These are phyloP conservation scores for Begonia loranthoides DNA, from an alignment of 306 rosid species.

Conservation along the genomic window DNA sequence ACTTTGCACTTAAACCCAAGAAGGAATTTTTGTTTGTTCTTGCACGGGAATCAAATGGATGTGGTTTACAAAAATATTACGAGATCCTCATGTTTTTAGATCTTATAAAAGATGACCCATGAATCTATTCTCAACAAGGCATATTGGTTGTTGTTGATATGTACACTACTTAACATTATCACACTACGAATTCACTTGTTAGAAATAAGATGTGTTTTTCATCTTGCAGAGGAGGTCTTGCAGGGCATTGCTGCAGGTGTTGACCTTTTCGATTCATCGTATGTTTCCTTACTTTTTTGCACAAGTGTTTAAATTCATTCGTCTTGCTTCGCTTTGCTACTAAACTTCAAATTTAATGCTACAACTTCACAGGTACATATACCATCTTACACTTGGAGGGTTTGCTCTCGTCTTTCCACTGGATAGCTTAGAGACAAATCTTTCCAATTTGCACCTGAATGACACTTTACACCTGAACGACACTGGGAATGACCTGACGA, in stretches of 20 bases:
- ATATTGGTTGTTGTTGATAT: too few species aligned
- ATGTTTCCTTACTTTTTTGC: slow-evolving; percentile 22
- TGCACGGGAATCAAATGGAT: too few species aligned
- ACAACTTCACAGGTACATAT: slow-evolving; percentile 41
- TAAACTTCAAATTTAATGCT: slow-evolving; percentile 7
- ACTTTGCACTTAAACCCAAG: too few species aligned
- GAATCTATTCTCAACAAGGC: too few species aligned
- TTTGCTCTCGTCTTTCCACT: slow-evolving; percentile 68
- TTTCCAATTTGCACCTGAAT: slow-evolving; percentile 18
- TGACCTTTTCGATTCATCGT: slow-evolving; percentile 84
- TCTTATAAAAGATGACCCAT: too few species aligned
- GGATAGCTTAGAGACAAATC: slow-evolving; percentile 25
- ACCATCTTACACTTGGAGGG: slow-evolving; percentile 73
- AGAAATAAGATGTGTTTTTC: background rate
- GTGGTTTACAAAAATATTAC: too few species aligned
- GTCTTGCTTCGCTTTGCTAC: background rate
- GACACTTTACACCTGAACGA: slow-evolving; percentile 16
- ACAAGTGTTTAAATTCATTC: slow-evolving; percentile 3
- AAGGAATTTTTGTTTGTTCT: too few species aligned
- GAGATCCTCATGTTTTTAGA: too few species aligned
- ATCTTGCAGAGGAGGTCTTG: slow-evolving; percentile 81
- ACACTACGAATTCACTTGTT: too few species aligned
- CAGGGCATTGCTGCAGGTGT: slow-evolving; percentile 82
- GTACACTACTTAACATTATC: too few species aligned
- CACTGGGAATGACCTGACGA: slow-evolving; percentile 42